These are phyloP conservation scores for Rhinocladiella similis DNA, from an alignment of 2,329 filamentous ascomycete genomes.

Conservation along the genomic window DNA sequence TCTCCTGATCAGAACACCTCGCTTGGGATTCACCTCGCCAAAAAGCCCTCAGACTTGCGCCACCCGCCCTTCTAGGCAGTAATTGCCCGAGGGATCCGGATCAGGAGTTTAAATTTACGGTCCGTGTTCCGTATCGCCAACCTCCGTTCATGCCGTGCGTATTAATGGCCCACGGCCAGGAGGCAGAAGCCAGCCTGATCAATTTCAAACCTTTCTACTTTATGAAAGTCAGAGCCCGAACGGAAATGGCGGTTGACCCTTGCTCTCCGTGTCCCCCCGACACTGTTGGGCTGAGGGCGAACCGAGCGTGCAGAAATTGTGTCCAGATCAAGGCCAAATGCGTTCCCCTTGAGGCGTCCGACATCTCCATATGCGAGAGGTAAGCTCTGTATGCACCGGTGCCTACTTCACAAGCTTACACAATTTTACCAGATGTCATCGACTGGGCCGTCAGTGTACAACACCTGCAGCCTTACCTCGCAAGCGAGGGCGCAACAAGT, in stretches of 20 bases:
- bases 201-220: background rate
- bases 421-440: constrained; percentile 13
- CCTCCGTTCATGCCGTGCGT: background rate
- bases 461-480: constrained; percentile 19
- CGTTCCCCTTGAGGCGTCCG: constrained; percentile 10
- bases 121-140: background rate
- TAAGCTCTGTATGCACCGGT: background rate
- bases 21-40: no score
- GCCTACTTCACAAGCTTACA: background rate
- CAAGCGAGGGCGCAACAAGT: constrained; percentile 9
- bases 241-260: background rate
- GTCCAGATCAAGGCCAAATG: constrained; percentile 24
- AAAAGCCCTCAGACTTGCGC: no score
- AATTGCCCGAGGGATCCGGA: no score
- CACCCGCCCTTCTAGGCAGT: no score
- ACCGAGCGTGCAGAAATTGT: constrained; percentile 20
- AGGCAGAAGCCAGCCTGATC: background rate
- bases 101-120: background rate
- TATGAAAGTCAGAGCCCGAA: background rate
- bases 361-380: constrained; percentile 13
- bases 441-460: constrained; percentile 19
- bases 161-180: background rate
- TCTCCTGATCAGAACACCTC: no score
- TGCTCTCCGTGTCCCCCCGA: constrained; percentile 7
- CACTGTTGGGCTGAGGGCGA: constrained; percentile 15